Evolutionary conservation across 1,284 basidiomycete genomes (phyloP), one percentile per base, ranked within the genome.

Genomic region (Ustanciosporium gigantosporum): DNA sequence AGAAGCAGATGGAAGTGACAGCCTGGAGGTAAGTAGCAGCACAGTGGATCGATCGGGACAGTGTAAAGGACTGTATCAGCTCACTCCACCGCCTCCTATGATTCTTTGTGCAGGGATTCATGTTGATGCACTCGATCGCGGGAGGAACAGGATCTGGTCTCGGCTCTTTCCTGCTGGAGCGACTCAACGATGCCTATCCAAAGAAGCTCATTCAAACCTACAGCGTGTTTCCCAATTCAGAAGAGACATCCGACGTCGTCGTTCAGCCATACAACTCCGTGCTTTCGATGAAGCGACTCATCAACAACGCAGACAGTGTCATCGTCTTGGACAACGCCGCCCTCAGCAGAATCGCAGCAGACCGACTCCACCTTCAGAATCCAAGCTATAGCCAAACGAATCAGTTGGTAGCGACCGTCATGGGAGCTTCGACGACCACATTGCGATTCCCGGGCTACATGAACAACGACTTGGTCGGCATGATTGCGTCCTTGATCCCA

Each of bases 171-270:
- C 82, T 98, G 20, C 86, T 99, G 38, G 95, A 98, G 81, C 85
- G 93, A 24, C 81, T 98, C 31, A 96, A 95, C 79, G 95, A 99
- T 81, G 90, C 89, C 67, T 99, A 96, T 75, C 95, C 95, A 0
- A 99, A 99, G 81, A 98, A 99, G 79, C 85, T 98, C 52, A 93
- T 97, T 43, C 95, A 99, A 78, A 99, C 95, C 5, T 98, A 99
- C 80, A 96, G 92, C 24, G 95, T 99, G 41, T 99, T 98, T 71
- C 95, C 95, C 4, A 95, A 97, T 74, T 71, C 73, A 24, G 70
- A 74, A 42, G 74, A 74, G 47, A 74, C 67, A 9, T 77, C 75
- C 11, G 75, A 77, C 35, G 73, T 76, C 35, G 75, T 77, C 4
- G 95, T 99, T 4, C 95, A 98, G 76, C 95, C 95, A 3, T 99